Evolutionary conservation across 2,329 filamentous ascomycete species (phyloP), one percentile per base, ranked within the genome.

Genomic region (Dactylella cylindrospora): DNA sequence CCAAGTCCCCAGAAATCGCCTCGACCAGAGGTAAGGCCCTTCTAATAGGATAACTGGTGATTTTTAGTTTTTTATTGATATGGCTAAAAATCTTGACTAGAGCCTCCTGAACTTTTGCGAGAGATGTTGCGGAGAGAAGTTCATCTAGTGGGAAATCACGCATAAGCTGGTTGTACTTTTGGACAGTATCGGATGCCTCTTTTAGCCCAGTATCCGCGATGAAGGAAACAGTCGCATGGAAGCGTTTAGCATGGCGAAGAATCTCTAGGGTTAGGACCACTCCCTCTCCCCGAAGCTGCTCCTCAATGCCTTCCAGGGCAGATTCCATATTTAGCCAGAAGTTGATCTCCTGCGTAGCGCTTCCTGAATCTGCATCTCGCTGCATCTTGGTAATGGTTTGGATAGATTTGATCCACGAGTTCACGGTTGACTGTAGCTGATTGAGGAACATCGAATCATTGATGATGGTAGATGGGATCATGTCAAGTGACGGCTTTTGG

Each of bases 121-220:
- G 75, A 0, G 90, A 91, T 0, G 90, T 94, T 1, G 93, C 90
- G 12, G 93, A 95, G 13, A 96, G 80, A 22, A 99, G 77, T 72
- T 99, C 93, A 71, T 97, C 91, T 26, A 98, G 78, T 0, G 93
- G 93, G 66, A 99, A 97, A 72, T 98, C 94, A 65, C 93, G 86
- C 88, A 99, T 97, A 19, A 98, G 81, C 75, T 95, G 88, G 72
- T 98, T 99, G 78, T 97, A 98, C 74, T 96, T 96, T 73, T 95
- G 89, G 39, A 98, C 94, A 52, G 88, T 86, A 65, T 98, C 93
- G 73, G 90, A 93, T 19, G 90, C 90, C 74, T 98, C 93, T 73
- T 95, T 95, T 72, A 98, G 74, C 2, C 93, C 91, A 28, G 93
- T 98, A 73, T 99, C 94, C 1, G 93, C 88, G 28, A 86, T 86